Evolutionary conservation across 768 basidiomycete genomes (phyloP), one percentile per base, ranked within the genome.

Genomic region (Clavulina sp.): DNA sequence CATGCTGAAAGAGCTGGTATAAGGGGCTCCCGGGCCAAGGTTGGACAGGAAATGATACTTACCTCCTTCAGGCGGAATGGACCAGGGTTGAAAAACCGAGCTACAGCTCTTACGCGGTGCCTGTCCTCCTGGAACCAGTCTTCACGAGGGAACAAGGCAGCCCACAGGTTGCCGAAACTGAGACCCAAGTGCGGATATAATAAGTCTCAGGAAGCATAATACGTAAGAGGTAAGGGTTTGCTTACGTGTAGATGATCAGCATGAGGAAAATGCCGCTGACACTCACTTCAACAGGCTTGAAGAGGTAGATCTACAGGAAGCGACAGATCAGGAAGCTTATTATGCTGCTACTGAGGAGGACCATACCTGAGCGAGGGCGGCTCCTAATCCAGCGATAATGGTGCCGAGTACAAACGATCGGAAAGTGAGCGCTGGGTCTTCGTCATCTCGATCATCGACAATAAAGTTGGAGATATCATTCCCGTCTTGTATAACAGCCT

Each of bases 31-130:
- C n/a, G 34, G 23, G 21, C 26, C 31, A 6, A 18, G 26, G n/a
- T 18, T 16, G 24, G 16, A 26, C 28, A 52, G 18, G 36, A 33
- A 26, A 23, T 2, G n/a, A 21, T 5, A 56, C 66, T 16, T 5
- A 75, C 76, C 69, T 80, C 77, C 56, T 80, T 79, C 50, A 80
- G 57, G 4, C 60, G 60, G 57, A 78, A 79, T n/a, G 67, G 63
- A 0, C 74, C 74, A 9, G 76, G 77, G 54, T 79, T 79, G 57
- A 79, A 62, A 52, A 76, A 69, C 31, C 66, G 63, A 7, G 76
- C 50, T 19, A 69, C 33, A 16, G 67, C 66, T 1, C 60, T 71
- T 1, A 76, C 59, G 31, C 62, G 74, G 74, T 4, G 75, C 52
- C 57, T 13, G 13, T 24, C 43, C 24, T 13, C 26, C 24, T 46